Percentiles rank a stretch among this genome's conserved stretches.
These are phyloP conservation scores for Microbotryum silenes-acaulis DNA, from an alignment of 1,284 basidiomycete species.

Conservation along the genomic window DNA sequence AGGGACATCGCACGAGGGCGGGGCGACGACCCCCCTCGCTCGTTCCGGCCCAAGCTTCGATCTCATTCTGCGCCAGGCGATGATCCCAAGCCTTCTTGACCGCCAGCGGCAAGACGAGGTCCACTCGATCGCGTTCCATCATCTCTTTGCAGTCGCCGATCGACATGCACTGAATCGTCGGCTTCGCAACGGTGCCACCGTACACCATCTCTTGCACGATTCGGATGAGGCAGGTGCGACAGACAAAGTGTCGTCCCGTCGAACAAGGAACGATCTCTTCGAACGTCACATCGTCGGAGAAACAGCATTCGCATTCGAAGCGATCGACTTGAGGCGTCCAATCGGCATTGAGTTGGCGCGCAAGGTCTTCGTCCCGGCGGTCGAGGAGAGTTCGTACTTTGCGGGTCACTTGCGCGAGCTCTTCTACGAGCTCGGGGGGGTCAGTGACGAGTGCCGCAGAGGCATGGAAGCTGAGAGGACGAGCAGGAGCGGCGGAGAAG, in stretches of 20 bases:
- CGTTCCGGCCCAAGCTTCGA: no score
- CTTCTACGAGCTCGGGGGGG: not conserved
- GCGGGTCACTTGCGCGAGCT: not conserved
- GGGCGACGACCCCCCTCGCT: not conserved
- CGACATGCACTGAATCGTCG: no score
- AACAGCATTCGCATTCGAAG: constrained; percentile 15
- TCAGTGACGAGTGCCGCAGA: not conserved
- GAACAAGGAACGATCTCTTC: not conserved
- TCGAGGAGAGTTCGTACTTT: not conserved
- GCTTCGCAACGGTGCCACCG: not conserved
- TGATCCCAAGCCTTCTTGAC: no score
- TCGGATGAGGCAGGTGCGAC: constrained; percentile 5
- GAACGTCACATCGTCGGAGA: not conserved
- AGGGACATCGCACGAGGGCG: constrained; percentile 11
- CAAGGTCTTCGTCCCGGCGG: not conserved
- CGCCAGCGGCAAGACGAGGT: no score
- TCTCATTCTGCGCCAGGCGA: no score
- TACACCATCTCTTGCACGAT: constrained; percentile 3
- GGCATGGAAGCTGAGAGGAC: not conserved
- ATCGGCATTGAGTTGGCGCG: not conserved
- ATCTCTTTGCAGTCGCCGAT: no score
- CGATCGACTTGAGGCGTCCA: not conserved
- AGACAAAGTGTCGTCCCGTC: constrained; percentile 7
- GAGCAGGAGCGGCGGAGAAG: not conserved
- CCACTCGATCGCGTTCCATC: no score